Base-by-base conservation (phyloP, 148 eudicot genomes). In the Camellia granthamiana region DNA sequence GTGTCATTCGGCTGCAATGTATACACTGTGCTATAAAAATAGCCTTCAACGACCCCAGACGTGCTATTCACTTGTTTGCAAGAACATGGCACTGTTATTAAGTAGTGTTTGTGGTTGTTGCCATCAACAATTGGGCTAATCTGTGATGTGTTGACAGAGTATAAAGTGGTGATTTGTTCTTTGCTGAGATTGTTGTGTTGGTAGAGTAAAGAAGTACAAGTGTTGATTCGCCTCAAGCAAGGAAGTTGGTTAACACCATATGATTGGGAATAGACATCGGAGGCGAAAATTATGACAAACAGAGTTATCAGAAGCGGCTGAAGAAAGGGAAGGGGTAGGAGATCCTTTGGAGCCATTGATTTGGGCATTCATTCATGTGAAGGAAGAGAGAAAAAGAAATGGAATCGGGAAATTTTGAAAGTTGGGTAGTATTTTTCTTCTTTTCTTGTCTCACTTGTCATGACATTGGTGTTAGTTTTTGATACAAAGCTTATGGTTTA, bases 31-130 rank as follows among this genome's bases (percentile, higher is more conserved):
- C 84, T 83, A 23, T 86, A 86, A 73, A 86, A 88, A 47, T 88
- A 86, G 14, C 78, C 88, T 3, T 15, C 42, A 12, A 75, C 79
- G 59, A 78, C 79, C 51, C 78, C 88, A 4, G 13, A 12, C 6
- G 77, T 79, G 64, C 85, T 83, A 23, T 83, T 77, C 47, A 84
- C 86, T 30, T 80, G n/a, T 52, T 82, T 54, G 85, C 90, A 88
- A n/a, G 88, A 82, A 72, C 88, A 88, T 23, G 83, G 84, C 1
- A 88, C 90, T 1, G 79, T 21, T 10, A 88, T 81, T 14, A 88
- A 83, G 82, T 60, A 82, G 56, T 83, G 38, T 30, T 30, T 82
- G 23, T 79, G 75, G 54, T 77, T 78, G 74, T 76, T 68, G 3
- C 52, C 79, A 58, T 81, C 79, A 13, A n/a, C 14, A 9, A 83